These are phyloP conservation scores for Vigna reflexopilosa DNA, from an alignment of 306 rosid genomes.

Conservation along the genomic window DNA sequence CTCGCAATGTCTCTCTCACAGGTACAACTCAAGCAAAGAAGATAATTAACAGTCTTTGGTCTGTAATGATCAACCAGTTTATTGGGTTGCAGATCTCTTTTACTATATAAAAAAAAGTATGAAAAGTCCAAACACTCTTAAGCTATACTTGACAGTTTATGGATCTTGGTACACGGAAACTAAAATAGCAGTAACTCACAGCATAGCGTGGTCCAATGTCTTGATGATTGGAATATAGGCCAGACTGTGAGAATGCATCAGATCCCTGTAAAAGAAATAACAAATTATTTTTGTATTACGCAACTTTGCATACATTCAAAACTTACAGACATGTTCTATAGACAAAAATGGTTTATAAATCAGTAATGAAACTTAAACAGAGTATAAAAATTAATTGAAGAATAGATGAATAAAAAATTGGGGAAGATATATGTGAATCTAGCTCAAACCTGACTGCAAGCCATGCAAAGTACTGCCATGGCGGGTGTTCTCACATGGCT, in stretches of 20 bases:
- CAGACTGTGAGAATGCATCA: conserved; percentile 95
- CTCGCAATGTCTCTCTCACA: conserved; percentile 7
- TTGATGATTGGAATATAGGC: conserved; percentile 91
- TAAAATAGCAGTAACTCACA: conserved; percentile 66
- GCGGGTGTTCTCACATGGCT: conserved; percentile 80
- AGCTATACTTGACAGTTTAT: conserved; percentile 7
- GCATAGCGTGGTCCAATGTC: conserved; percentile 97
- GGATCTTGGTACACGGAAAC: not conserved
- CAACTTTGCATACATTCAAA: not conserved
- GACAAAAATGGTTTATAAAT: conserved; percentile 18
- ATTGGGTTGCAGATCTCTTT: not conserved
- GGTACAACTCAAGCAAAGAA: conserved; percentile 22
- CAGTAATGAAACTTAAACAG: conserved; percentile 1
- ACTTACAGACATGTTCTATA: conserved; percentile 12
- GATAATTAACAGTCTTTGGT: not conserved
- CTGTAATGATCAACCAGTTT: conserved; percentile 12
- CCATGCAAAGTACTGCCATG: conserved; percentile 92
- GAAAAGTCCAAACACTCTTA: not conserved
- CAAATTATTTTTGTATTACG: conserved; percentile 8
- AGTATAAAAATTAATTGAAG: not conserved
- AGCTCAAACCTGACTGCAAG: conserved; percentile 91
- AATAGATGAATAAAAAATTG: conserved; percentile 11
- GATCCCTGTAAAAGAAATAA: conserved; percentile 70
- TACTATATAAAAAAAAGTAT: not conserved
- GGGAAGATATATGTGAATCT: conserved; percentile 27